A percentile compares a stretch with the other conserved stretches of the same genome.
Evolutionary conservation across 306 rosid genomes (phyloP).

Genomic region (Lathyrus oleraceus): DNA sequence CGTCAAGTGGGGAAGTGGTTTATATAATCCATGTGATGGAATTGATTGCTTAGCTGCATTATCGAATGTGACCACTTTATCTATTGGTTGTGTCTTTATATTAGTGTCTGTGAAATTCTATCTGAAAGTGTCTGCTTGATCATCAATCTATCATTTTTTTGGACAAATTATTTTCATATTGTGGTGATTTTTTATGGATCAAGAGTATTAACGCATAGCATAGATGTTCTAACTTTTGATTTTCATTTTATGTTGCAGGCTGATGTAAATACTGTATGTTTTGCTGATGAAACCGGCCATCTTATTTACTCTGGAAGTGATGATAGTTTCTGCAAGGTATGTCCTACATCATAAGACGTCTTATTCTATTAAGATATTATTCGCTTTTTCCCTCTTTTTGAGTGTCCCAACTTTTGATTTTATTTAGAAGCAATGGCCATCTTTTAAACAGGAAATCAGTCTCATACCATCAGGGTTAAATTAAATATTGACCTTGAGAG

Average conservation of each 20-base stretch:
- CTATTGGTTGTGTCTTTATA: slow-evolving; percentile 1
- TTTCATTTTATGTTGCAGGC: slow-evolving; percentile 53
- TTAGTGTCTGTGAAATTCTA: slow-evolving; percentile 13
- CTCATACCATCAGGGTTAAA: slow-evolving; percentile 18
- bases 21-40: slow-evolving; percentile 12
- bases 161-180: slow-evolving; percentile 6
- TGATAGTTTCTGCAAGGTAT: slow-evolving; percentile 91
- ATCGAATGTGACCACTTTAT: slow-evolving; percentile 15
- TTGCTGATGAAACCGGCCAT: slow-evolving; percentile 90
- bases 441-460: slow-evolving; percentile 12
- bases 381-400: background rate
- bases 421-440: slow-evolving; percentile 15
- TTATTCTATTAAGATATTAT: slow-evolving; percentile 23
- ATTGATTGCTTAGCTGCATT: slow-evolving; percentile 8
- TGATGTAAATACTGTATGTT: slow-evolving; percentile 94
- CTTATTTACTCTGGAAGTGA: slow-evolving; percentile 98
- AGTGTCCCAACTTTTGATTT: slow-evolving; percentile 22
- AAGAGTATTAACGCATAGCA: background rate
- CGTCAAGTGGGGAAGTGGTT: background rate
- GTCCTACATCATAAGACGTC: slow-evolving; percentile 24
- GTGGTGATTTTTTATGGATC: background rate
- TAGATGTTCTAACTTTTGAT: slow-evolving; percentile 34
- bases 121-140: background rate
- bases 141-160: background rate
- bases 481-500: slow-evolving; percentile 16